Evolutionary conservation across 768 basidiomycete genomes (phyloP), one percentile per base, ranked within the genome.

Genomic region (Amyloporia xantha): DNA sequence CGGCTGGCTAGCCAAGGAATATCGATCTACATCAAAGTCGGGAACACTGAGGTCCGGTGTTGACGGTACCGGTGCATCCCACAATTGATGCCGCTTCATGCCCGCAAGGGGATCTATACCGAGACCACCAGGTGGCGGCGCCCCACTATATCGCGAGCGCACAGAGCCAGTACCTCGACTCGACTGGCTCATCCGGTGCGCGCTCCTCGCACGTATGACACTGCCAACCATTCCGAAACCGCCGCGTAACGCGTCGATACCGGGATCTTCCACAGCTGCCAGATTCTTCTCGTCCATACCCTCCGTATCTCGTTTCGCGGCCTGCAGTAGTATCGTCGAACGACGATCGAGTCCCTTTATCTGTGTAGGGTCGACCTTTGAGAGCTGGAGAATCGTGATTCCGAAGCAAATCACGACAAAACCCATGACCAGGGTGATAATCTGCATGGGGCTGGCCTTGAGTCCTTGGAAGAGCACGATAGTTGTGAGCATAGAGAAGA

Each of bases 301-400:
- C 54, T 87, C 84, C 2, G 86, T 87, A 38, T 82, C 80, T 20
- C 72, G 62, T 17, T 82, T 79, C 1, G 91, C 77, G n/a, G 91
- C 94, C 65, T 90, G 83, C 26, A 99, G 77, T 20, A 99, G 80
- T 41, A 97, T 77, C 0, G 96, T 97, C 1, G 90, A 87, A 27
- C 86, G 78, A 15, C 95, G 77, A 63, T 98, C 96, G 59, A 99
- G 85, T 41, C 81, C 62, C 50, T 72, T 72, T 60, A 97, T 75
- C 47, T 81, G 68, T 17, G 72, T 74, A 9, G 96, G 95, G 62
- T 99, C 95, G 56, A 98, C 81, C 69, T 91, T 91, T 64, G 86
- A 91, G 79, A 95, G 86, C 68, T 99, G 96, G 6, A 99, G 81
- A 54, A 99, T 83, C 25, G 87, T 88, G 64, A 98, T 97, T 17